Evolutionary conservation across 192 early-diverging fungal genomes (phyloP).

Genomic region (Backusella macrospora): DNA sequence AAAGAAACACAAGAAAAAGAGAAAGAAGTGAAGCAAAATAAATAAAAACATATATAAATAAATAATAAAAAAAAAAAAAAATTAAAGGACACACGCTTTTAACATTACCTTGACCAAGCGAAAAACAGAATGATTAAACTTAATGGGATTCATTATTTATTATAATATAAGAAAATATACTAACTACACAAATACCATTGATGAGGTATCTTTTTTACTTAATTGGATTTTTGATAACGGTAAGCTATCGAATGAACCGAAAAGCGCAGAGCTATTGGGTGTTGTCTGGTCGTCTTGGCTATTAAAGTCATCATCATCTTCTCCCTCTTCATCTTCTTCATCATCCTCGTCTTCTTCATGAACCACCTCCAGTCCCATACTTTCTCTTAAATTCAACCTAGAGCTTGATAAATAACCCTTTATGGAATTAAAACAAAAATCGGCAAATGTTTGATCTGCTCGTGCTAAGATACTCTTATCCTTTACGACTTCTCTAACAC

Average conservation of each 20-base stretch:
- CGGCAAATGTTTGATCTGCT: slow-evolving; percentile 36
- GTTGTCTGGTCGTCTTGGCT: not conserved
- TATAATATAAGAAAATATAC: not conserved
- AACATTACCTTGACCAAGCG: slow-evolving; percentile 8
- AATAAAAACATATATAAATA: not conserved
- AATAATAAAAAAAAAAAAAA: not conserved
- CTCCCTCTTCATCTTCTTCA: slow-evolving; percentile 20
- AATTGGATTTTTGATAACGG: slow-evolving; percentile 11
- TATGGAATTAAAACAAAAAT: slow-evolving; percentile 30
- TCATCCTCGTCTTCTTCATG: slow-evolving; percentile 28
- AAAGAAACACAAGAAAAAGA: not conserved
- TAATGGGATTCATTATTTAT: slow-evolving; percentile 4
- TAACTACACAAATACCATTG: slow-evolving; percentile 13
- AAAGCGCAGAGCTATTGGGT: not conserved
- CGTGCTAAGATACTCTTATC: slow-evolving; percentile 35
- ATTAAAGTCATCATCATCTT: slow-evolving; percentile 24
- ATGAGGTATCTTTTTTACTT: slow-evolving; percentile 10
- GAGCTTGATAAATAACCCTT: not conserved
- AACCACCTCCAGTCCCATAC: slow-evolving; percentile 19
- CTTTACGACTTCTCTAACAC: slow-evolving; percentile 44
- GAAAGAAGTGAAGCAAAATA: not conserved
- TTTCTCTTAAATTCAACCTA: slow-evolving; percentile 1
- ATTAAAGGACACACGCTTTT: slow-evolving; percentile 13
- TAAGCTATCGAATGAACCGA: not conserved
- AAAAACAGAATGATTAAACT: not conserved